Evolutionary conservation across 2,329 filamentous ascomycete species (phyloP).

Genomic region (Karstenula rhodostoma): DNA sequence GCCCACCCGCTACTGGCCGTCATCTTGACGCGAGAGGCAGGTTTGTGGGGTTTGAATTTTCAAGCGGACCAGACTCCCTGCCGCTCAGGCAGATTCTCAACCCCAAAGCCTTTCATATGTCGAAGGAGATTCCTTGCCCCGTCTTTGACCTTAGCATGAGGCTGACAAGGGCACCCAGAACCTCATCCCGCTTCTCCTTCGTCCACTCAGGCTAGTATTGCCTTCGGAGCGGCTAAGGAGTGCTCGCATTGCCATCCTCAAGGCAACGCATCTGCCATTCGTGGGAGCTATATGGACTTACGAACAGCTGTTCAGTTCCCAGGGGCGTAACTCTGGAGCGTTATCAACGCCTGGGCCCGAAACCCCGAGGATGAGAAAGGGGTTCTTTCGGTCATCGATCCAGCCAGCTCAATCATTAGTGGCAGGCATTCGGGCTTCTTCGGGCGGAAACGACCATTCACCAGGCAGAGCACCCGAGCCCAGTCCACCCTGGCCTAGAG

Average conservation of each 20-base stretch:
- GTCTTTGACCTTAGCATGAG: slow-evolving; percentile 25
- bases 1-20: slow-evolving; percentile 27
- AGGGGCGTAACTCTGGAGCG: slow-evolving; percentile 27
- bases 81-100: slow-evolving; percentile 36
- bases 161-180: slow-evolving; percentile 61
- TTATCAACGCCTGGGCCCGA: slow-evolving; percentile 46
- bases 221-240: slow-evolving; percentile 70
- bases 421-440: slow-evolving; percentile 35
- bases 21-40: slow-evolving; percentile 3
- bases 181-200: slow-evolving; percentile 75
- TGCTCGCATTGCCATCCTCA: slow-evolving; percentile 66
- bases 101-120: neutral
- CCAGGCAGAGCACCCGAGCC: slow-evolving; percentile 26
- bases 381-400: slow-evolving; percentile 38
- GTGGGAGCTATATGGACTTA: slow-evolving; percentile 75
- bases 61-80: slow-evolving; percentile 19
- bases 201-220: slow-evolving; percentile 74
- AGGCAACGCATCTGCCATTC: slow-evolving; percentile 70
- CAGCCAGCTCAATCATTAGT: slow-evolving; percentile 43
- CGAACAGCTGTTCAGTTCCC: slow-evolving; percentile 57
- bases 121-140: neutral
- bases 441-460: slow-evolving; percentile 27
- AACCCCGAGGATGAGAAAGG: slow-evolving; percentile 34
- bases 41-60: slow-evolving; percentile 13
- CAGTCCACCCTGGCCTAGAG: slow-evolving; percentile 33